Evolutionary conservation across 306 rosid genomes (phyloP), one percentile per base, ranked within the genome.

Genomic region (Trifolium subterraneum): DNA sequence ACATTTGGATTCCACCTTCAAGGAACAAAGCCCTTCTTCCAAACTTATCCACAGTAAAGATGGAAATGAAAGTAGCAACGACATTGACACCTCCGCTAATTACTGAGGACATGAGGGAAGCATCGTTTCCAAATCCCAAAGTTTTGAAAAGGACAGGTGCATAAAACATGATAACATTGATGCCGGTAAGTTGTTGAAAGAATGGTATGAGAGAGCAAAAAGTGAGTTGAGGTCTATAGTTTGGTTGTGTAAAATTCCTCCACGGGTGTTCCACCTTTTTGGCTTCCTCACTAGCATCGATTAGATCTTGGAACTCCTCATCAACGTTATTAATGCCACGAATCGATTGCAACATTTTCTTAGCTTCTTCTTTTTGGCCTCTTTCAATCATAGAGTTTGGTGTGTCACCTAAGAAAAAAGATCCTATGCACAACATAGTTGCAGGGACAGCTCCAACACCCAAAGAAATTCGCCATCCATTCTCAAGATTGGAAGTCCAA

Each of bases 401-500:
- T 50, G 56, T 50, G 56, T 50, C 56, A 50, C 56, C 56, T 50
- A 50, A 50, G 19, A 50, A 50, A 15, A 50, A n/a, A 50, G 56
- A 50, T 50, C 56, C 56, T 6, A 50, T 50, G 16, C 56, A 50
- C 56, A 50, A 50, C 56, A 50, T 50, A 20, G 16, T 7, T 50
- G 56, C 19, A 14, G 56, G 56, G 3, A 50, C 20, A 8, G 56
- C 47, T 11, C 47, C 47, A 9, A 41, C 10, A 41, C 47, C 47
- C 3, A 41, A 8, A 41, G 47, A 41, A 50, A 50, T 50, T 50
- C 56, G n/a, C 56, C 56, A 50, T 50, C 56, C 56, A 18, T 8
- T 50, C 56, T 50, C 56, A n/a, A 50, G 22, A 4, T 50, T 50
- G 19, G 56, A 6, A 50, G 56, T 50, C 22, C 19, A 50, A n/a